Evolutionary conservation across 2,329 filamentous ascomycete species (phyloP).

Genomic region (Clonostachys sp.): DNA sequence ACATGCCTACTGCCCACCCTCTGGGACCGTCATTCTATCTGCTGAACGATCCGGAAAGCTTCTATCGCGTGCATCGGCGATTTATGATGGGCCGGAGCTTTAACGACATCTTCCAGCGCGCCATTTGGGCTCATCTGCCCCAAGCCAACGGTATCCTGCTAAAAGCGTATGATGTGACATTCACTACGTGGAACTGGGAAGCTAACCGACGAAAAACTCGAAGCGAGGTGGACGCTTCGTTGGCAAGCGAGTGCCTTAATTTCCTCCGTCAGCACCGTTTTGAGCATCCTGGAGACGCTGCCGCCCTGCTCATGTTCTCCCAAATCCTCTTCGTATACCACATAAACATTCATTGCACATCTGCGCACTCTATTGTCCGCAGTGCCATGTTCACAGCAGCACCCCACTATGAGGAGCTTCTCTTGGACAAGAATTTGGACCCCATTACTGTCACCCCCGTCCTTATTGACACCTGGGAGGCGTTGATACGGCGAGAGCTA

Average conservation of each 20-base stretch:
- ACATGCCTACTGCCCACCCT: background rate
- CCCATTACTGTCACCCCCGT: conserved; percentile 6
- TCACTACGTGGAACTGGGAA: background rate
- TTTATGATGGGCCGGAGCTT: conserved; percentile 2
- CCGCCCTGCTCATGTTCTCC: conserved; percentile 1
- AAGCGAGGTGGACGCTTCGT: background rate
- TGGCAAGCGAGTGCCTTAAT: background rate
- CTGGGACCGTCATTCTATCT: background rate
- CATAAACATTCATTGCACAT: conserved; percentile 1
- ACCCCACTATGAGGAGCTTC: background rate
- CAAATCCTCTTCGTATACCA: conserved; percentile 1
- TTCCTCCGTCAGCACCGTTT: background rate
- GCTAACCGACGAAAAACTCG: background rate
- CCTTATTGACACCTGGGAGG: conserved; percentile 6
- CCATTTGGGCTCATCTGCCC: background rate
- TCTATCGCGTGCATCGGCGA: background rate
- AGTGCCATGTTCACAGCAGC: conserved; percentile 1
- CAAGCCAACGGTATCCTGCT: background rate
- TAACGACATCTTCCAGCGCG: background rate
- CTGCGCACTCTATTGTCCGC: conserved; percentile 1
- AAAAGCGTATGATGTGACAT: background rate
- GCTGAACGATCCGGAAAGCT: background rate
- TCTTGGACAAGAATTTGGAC: conserved; percentile 2
- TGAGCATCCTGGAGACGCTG: background rate
- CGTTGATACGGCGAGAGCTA: conserved; percentile 5